Conservation (phyloP, 2,329 filamentous ascomycete species). For the Exophiala sp. region DNA sequence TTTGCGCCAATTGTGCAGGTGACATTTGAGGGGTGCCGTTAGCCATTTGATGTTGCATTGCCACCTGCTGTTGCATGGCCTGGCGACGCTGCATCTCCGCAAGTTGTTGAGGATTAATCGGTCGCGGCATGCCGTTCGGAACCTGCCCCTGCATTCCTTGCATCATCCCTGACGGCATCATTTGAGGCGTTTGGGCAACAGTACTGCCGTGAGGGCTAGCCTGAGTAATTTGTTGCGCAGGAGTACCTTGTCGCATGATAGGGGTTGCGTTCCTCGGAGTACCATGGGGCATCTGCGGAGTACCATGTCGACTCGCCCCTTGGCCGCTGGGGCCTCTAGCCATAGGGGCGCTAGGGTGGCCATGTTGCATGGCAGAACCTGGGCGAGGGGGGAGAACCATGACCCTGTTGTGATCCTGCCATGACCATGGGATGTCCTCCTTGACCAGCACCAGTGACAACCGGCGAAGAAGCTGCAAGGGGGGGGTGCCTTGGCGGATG, state of each 20-base stretch:
- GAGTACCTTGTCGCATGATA: conserved; percentile 44
- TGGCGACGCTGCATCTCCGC: conserved; percentile 38
- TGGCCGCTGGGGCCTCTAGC: conserved; percentile 41
- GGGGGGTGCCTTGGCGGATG: conserved; percentile 44
- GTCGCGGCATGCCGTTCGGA: conserved; percentile 35
- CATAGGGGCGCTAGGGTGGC: conserved; percentile 44
- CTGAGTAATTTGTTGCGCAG: conserved; percentile 43
- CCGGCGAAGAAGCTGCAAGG: conserved; percentile 41
- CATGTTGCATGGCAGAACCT: conserved; percentile 43
- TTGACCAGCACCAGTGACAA: conserved; percentile 38
- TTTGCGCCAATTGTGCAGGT: conserved; percentile 30
- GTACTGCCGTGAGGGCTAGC: conserved; percentile 41
- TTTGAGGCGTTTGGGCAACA: conserved; percentile 42
- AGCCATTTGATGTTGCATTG: conserved; percentile 37
- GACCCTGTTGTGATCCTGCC: conserved; percentile 41
- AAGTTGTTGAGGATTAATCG: conserved; percentile 39
- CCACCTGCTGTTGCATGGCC: conserved; percentile 42
- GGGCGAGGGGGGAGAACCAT: conserved; percentile 43
- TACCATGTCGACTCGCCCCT: conserved; percentile 43
- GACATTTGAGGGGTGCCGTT: conserved; percentile 32
- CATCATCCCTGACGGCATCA: conserved; percentile 39
- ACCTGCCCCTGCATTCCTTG: conserved; percentile 39
- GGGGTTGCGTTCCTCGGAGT: conserved; percentile 46
- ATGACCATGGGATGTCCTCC: conserved; percentile 40
- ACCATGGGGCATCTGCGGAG: conserved; percentile 44